phyloP scores from a whole-genome alignment of 2,329 filamentous ascomycete species.

The Davidsoniella virescens region DNA sequence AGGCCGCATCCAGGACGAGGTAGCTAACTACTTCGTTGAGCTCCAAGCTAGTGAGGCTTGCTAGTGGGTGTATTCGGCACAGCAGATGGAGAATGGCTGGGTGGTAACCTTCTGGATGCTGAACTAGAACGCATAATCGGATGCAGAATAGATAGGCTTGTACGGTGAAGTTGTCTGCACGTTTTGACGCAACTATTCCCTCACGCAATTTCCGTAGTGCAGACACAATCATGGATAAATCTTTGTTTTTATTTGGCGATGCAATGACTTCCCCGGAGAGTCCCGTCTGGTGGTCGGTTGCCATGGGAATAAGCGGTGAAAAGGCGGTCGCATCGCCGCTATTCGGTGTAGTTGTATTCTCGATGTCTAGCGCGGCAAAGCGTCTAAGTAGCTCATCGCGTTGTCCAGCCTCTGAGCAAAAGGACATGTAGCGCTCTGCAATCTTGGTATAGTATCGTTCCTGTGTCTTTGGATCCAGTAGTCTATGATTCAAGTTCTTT shows the following conservation, averaged over 20 bases:
- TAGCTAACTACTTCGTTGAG: slow-evolving; percentile 67
- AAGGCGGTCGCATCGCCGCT: not conserved
- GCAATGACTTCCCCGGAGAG: not conserved
- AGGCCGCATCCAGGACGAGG: slow-evolving; percentile 74
- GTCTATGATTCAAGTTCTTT: slow-evolving; percentile 25
- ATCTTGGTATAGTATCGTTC: slow-evolving; percentile 78
- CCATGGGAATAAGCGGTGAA: slow-evolving; percentile 9
- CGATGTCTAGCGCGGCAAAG: slow-evolving; percentile 45
- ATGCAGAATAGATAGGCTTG: slow-evolving; percentile 86
- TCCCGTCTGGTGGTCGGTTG: not conserved
- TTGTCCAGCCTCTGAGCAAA: slow-evolving; percentile 60
- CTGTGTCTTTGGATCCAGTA: slow-evolving; percentile 62
- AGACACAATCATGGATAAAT: slow-evolving; percentile 57
- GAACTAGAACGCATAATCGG: slow-evolving; percentile 62
- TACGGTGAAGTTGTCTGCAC: slow-evolving; percentile 67
- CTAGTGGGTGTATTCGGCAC: slow-evolving; percentile 47
- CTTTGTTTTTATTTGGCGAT: slow-evolving; percentile 27
- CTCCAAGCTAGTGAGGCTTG: slow-evolving; percentile 55
- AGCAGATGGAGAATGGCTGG: slow-evolving; percentile 72
- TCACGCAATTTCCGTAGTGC: slow-evolving; percentile 87
- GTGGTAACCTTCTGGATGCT: slow-evolving; percentile 76
- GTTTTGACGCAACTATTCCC: slow-evolving; percentile 63
- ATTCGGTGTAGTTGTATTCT: slow-evolving; percentile 1
- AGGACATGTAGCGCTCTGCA: slow-evolving; percentile 74
- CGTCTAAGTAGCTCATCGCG: slow-evolving; percentile 58